A percentile compares a stretch with the other conserved stretches of the same genome.
Conservation (phyloP, 345 rosid genomes). For the Linum tenue region DNA sequence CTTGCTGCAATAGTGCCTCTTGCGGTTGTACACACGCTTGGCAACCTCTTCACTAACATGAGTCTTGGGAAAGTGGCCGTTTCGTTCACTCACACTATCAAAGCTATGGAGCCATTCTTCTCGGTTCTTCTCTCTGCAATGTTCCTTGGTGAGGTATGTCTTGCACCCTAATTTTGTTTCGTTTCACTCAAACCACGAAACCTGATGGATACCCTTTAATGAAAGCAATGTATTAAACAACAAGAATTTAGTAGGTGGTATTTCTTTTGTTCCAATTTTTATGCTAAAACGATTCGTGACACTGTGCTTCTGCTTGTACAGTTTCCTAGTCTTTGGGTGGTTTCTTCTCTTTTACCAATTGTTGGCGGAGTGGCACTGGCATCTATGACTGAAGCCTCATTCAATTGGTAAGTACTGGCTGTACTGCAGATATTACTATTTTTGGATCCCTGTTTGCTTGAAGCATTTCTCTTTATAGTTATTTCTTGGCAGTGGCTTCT, state of each 20-base stretch:
- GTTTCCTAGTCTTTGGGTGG: conserved; percentile 84
- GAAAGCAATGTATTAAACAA: background rate
- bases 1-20: conserved; percentile 77
- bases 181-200: background rate
- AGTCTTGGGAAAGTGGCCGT: conserved; percentile 98
- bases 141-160: conserved; percentile 79
- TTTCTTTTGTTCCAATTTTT: background rate
- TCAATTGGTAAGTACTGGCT: conserved; percentile 58
- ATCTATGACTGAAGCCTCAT: conserved; percentile 82
- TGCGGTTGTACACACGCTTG: conserved; percentile 77
- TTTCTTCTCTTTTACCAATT: conserved; percentile 76
- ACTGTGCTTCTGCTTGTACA: conserved; percentile 17
- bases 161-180: background rate
- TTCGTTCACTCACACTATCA: conserved; percentile 97
- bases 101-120: conserved; percentile 99
- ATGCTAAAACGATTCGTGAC: background rate
- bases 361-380: conserved; percentile 97
- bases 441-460: background rate
- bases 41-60: conserved; percentile 93
- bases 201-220: background rate
- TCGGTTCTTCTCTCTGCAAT: conserved; percentile 86
- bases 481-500: background rate
- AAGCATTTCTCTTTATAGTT: background rate
- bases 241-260: background rate
- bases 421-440: background rate